A percentile compares a stretch with the other conserved stretches of the same genome.
Conservation (phyloP, 176 grass and related monocot genomes). For the Thalia dealbata region DNA sequence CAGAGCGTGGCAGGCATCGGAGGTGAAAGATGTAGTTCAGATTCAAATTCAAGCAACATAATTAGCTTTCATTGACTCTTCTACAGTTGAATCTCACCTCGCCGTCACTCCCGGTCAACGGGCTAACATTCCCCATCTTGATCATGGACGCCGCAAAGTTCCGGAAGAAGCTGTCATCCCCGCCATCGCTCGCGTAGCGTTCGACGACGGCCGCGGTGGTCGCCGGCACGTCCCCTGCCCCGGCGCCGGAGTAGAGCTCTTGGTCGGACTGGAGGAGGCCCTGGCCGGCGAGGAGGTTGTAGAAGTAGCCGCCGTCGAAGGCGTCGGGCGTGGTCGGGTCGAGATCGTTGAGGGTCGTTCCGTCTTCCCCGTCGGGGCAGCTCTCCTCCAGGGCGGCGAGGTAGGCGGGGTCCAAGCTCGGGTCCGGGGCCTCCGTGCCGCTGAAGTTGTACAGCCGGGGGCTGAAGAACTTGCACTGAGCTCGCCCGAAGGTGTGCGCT, state of each 20-base stretch:
- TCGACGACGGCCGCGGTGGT: slow-evolving; percentile 35
- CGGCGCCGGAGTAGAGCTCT: slow-evolving; percentile 33
- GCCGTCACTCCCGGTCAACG: slow-evolving; percentile 23
- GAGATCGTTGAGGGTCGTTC: slow-evolving; percentile 11
- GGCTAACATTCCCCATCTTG: slow-evolving; percentile 49
- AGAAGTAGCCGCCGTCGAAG: slow-evolving; percentile 66
- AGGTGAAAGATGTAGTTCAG: too few relatives aligned
- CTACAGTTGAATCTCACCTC: slow-evolving; percentile 37
- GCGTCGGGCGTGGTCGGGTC: slow-evolving; percentile 39
- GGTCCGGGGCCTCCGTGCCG: slow-evolving; percentile 32
- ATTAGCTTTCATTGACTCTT: slow-evolving; percentile 15
- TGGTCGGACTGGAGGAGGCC: slow-evolving; percentile 52
- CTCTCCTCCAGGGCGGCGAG: slow-evolving; percentile 5
- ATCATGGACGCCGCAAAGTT: slow-evolving; percentile 45
- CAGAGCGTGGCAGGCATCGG: too few relatives aligned
- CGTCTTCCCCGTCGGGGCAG: slow-evolving; percentile 23
- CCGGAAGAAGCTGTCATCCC: slow-evolving; percentile 37
- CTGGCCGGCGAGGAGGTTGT: slow-evolving; percentile 24
- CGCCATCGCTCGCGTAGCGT: slow-evolving; percentile 36
- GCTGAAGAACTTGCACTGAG: slow-evolving; percentile 30
- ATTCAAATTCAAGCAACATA: neutral
- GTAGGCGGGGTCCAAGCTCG: slow-evolving; percentile 25
- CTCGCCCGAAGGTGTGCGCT: slow-evolving; percentile 54
- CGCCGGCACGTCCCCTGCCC: neutral
- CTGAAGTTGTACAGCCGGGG: slow-evolving; percentile 51